Percentiles rank a stretch among this genome's conserved stretches.
These are phyloP conservation scores for Mrakia blollopis DNA, from an alignment of 768 basidiomycete species.

Conservation along the genomic window DNA sequence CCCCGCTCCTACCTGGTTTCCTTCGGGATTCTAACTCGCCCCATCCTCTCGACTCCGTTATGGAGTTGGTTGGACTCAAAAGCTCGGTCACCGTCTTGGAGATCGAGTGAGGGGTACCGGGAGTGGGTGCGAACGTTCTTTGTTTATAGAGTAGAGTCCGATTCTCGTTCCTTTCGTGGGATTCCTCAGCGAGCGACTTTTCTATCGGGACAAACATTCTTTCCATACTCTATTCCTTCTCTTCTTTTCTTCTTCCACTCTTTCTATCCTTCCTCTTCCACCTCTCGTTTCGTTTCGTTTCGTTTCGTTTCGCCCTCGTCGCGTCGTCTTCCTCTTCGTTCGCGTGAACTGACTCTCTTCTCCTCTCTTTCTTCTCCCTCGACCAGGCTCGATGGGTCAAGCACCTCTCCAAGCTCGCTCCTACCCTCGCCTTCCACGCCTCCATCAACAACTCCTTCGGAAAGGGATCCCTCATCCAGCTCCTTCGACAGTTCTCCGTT, in stretches of 20 bases:
- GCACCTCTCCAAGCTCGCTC: constrained; percentile 87
- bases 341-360: not conserved
- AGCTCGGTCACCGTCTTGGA: constrained; percentile 43
- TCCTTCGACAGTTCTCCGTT: constrained; percentile 91
- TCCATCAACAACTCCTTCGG: constrained; percentile 99
- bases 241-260: constrained; percentile 27
- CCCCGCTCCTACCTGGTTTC: constrained; percentile 40
- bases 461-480: constrained; percentile 94
- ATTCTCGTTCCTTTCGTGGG: constrained; percentile 28
- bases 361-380: not conserved
- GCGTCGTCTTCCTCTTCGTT: not conserved
- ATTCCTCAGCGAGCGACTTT: constrained; percentile 42
- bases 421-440: constrained; percentile 96
- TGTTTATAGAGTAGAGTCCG: constrained; percentile 34
- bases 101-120: constrained; percentile 40
- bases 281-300: not conserved
- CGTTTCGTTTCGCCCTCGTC: not conserved
- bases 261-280: constrained; percentile 29
- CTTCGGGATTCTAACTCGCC: constrained; percentile 37
- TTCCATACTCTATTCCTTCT: constrained; percentile 27
- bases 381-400: constrained; percentile 89
- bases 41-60: constrained; percentile 23
- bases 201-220: constrained; percentile 50
- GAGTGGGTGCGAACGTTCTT: constrained; percentile 41
- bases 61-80: constrained; percentile 37